phyloP scores from a whole-genome alignment of 2,329 filamentous ascomycete genomes.

The Fusarium chaquense region DNA sequence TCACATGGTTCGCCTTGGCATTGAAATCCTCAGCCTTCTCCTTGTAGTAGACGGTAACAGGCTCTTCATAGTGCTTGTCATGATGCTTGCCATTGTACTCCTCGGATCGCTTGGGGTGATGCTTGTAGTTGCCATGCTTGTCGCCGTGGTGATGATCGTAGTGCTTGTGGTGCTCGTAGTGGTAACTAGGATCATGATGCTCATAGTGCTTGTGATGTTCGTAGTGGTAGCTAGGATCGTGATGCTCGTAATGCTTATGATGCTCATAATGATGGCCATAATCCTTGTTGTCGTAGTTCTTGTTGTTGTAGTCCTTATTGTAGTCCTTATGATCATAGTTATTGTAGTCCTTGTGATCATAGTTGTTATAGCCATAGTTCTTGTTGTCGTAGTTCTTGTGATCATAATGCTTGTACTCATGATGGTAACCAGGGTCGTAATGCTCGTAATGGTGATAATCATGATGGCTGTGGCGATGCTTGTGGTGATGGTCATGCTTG shows the following conservation, averaged over 20 bases:
- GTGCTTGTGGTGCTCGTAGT: conserved; percentile 12
- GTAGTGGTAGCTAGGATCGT: background rate
- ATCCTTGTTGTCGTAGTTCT: background rate
- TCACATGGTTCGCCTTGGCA: background rate
- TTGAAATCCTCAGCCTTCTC: conserved; percentile 11
- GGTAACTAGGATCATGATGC: conserved; percentile 2
- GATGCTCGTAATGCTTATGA: background rate
- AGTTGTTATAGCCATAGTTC: background rate
- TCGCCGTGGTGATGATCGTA: conserved; percentile 12
- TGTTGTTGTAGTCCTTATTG: background rate
- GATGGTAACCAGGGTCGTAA: background rate
- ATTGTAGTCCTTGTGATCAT: background rate
- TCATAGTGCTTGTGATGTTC: background rate
- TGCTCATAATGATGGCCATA: background rate
- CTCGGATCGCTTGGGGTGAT: conserved; percentile 19
- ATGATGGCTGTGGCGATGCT: conserved; percentile 23
- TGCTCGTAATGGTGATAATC: conserved; percentile 12
- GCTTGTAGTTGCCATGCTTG: conserved; percentile 10
- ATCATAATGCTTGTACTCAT: background rate
- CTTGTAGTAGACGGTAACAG: conserved; percentile 10
- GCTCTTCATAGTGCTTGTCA: background rate
- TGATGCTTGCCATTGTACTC: background rate
- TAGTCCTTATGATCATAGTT: background rate
- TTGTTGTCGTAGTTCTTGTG: background rate
- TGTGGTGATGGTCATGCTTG: conserved; percentile 21